Conservation (phyloP, 1,284 basidiomycete species). For the Moesziomyces sp. region DNA sequence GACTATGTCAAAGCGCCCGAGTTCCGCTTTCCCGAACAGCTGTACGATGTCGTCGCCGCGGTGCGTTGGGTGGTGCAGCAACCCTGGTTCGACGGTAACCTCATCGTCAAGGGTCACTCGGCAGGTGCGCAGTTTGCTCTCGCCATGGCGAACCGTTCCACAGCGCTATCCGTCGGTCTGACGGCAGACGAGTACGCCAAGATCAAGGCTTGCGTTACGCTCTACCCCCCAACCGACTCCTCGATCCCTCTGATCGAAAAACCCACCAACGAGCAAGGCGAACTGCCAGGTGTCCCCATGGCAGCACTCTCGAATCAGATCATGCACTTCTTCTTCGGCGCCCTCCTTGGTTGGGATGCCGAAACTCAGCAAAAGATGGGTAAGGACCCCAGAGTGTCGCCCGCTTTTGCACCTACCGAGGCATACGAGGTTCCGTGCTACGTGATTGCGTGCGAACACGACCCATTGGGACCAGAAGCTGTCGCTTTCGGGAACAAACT, state of each 20-base stretch:
- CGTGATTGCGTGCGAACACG: constrained; percentile 45
- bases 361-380: constrained; percentile 8
- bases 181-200: constrained; percentile 15
- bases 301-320: constrained; percentile 18
- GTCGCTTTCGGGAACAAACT: constrained; percentile 12
- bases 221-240: constrained; percentile 35
- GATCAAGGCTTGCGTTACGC: constrained; percentile 35
- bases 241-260: constrained; percentile 24
- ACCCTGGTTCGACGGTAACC: constrained; percentile 35
- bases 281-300: constrained; percentile 27
- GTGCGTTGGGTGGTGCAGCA: constrained; percentile 29
- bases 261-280: constrained; percentile 31
- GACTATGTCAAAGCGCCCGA: constrained; percentile 47
- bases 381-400: constrained; percentile 26
- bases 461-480: constrained; percentile 32
- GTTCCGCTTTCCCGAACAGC: constrained; percentile 27
- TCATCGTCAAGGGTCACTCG: constrained; percentile 32
- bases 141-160: constrained; percentile 7
- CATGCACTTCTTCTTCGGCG: constrained; percentile 42
- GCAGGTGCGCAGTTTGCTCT: constrained; percentile 36
- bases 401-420: constrained; percentile 10
- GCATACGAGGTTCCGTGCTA: constrained; percentile 29
- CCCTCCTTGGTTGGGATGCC: constrained; percentile 24
- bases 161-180: constrained; percentile 23
- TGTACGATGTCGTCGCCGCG: constrained; percentile 30